Evolutionary conservation across 768 basidiomycete genomes (phyloP).

Genomic region (Suillus plorans): DNA sequence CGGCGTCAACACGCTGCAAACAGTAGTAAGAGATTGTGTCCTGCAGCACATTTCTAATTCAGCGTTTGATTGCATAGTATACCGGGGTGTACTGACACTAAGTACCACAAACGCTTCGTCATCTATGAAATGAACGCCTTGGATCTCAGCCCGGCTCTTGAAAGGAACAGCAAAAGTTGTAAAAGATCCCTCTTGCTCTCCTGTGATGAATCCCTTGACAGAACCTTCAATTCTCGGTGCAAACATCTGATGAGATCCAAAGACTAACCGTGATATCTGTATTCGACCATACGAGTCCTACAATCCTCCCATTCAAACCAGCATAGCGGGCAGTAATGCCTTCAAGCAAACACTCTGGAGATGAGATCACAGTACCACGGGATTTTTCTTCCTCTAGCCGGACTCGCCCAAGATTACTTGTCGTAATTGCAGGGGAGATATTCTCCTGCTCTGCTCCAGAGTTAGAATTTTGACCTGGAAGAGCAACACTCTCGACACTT

Average conservation of each 20-base stretch:
- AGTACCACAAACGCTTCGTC: conserved; percentile 22
- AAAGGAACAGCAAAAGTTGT: conserved; percentile 18
- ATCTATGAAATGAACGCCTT: conserved; percentile 22
- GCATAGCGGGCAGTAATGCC: conserved; percentile 23
- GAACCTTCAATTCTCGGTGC: not conserved
- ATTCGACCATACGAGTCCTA: conserved; percentile 50
- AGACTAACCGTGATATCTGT: conserved; percentile 28
- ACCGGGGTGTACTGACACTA: conserved; percentile 19
- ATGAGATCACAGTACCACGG: conserved; percentile 17
- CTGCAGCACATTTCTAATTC: not conserved
- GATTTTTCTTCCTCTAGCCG: conserved; percentile 25
- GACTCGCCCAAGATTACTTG: conserved; percentile 19
- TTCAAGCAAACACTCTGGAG: conserved; percentile 9
- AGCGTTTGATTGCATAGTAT: not conserved
- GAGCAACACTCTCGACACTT: conserved; percentile 47
- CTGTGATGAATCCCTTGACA: conserved; percentile 23
- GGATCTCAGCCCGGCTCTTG: conserved; percentile 20
- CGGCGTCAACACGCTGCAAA: not conserved
- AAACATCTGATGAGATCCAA: not conserved
- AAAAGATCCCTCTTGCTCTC: conserved; percentile 1
- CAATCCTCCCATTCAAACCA: conserved; percentile 27
- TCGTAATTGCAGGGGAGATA: conserved; percentile 20
- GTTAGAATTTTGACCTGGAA: conserved; percentile 17
- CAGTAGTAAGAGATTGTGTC: not conserved
- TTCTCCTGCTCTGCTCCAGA: conserved; percentile 23